Evolutionary conservation across 75 land plant genomes (phyloP).

Genomic region (Ceratopteris richardii): DNA sequence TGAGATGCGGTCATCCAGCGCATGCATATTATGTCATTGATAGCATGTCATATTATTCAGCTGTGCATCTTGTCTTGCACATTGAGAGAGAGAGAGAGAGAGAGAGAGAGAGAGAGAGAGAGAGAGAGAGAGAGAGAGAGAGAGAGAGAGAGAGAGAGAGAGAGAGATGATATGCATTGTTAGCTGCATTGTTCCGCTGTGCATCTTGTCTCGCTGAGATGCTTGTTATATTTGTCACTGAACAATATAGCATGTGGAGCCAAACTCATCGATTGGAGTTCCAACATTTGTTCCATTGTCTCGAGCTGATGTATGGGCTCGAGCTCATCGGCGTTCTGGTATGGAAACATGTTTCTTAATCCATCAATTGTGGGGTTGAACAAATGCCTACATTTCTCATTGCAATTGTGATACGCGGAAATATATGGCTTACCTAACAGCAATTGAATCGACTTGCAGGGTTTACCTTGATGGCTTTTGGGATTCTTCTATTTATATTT

Average conservation of each 20-base stretch:
- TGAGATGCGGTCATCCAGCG: too few species aligned
- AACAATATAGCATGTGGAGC: neutral
- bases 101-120: too few species aligned
- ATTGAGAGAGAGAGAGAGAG: too few species aligned
- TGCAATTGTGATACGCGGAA: too few species aligned
- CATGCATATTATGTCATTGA: too few species aligned
- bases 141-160: neutral
- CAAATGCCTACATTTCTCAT: too few species aligned
- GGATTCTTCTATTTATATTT: neutral
- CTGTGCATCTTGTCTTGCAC: too few species aligned
- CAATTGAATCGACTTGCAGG: too few species aligned
- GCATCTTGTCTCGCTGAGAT: neutral
- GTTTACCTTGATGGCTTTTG: neutral
- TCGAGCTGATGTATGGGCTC: neutral
- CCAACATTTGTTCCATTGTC: neutral
- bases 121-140: neutral
- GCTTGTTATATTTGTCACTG: neutral
- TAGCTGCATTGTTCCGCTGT: neutral
- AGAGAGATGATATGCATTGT: neutral
- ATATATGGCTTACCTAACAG: too few species aligned
- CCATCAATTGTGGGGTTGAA: too few species aligned
- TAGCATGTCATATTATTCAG: too few species aligned
- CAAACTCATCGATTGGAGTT: conserved; percentile 2
- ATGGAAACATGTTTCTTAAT: neutral
- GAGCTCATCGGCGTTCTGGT: neutral